Conservation (phyloP, 805 yeast species). For the Saccharomyces kudriavzevii region DNA sequence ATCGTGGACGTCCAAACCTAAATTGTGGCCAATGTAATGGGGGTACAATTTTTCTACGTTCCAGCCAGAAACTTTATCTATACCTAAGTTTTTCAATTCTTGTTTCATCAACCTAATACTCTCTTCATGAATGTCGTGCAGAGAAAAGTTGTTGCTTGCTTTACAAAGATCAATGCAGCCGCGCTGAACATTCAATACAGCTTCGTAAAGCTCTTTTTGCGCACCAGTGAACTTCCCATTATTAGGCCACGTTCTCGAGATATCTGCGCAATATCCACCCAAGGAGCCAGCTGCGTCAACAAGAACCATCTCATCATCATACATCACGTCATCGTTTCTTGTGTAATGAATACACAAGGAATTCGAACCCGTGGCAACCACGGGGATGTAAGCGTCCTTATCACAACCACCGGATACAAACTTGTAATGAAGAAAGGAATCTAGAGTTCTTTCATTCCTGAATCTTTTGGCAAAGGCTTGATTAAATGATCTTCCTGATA, state of each 20-base stretch:
- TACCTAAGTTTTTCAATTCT: constrained; percentile 70
- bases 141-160: constrained; percentile 41
- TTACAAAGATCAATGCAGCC: constrained; percentile 66
- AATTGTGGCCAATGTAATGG: constrained; percentile 90
- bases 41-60: constrained; percentile 65
- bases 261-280: constrained; percentile 94
- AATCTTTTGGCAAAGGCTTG: constrained; percentile 66
- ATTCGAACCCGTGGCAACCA: constrained; percentile 88
- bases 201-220: constrained; percentile 81
- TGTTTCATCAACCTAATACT: constrained; percentile 51
- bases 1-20: constrained; percentile 89
- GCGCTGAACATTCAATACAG: constrained; percentile 76
- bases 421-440: constrained; percentile 71
- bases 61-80: constrained; percentile 41
- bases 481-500: constrained; percentile 78
- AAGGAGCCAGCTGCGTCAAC: constrained; percentile 92
- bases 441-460: constrained; percentile 66
- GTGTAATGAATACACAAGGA: constrained; percentile 91
- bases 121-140: constrained; percentile 68
- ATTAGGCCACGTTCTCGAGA: constrained; percentile 94
- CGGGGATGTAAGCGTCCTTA: constrained; percentile 85
- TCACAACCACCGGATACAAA: constrained; percentile 87
- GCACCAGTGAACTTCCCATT: constrained; percentile 64
- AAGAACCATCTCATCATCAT: constrained; percentile 71
- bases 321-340: constrained; percentile 75